A percentile compares a stretch with the other conserved stretches of the same genome.
These are phyloP conservation scores for Solanum virginianum DNA, from an alignment of 257 asterid species.

Conservation along the genomic window DNA sequence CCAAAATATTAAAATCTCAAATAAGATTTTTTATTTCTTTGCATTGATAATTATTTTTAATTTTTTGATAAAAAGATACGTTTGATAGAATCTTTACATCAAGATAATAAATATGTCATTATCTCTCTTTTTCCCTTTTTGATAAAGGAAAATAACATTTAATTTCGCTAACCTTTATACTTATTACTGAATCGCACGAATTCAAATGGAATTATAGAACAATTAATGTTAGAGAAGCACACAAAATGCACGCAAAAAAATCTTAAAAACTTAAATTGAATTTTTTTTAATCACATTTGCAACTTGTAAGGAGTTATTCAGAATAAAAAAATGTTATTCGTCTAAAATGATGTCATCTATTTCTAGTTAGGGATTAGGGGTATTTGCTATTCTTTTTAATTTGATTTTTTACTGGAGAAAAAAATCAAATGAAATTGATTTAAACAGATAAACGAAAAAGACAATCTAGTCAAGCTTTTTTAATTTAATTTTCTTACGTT, in stretches of 20 bases:
- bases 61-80: no score
- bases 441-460: neutral
- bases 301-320: neutral
- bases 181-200: neutral
- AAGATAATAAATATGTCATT: no score
- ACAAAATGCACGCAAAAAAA: neutral
- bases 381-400: neutral
- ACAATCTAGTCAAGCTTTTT: neutral
- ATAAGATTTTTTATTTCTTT: no score
- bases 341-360: neutral
- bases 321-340: neutral
- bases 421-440: neutral
- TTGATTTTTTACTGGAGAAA: neutral
- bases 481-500: neutral
- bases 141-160: neutral
- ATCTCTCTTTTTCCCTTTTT: no score
- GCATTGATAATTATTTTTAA: no score
- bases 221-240: neutral
- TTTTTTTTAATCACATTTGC: neutral
- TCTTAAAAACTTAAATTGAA: neutral
- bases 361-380: neutral
- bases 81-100: no score
- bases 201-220: neutral
- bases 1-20: no score
- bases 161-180: neutral